These are phyloP conservation scores for Boletus sp. DNA, from an alignment of 768 basidiomycete species.

Conservation along the genomic window DNA sequence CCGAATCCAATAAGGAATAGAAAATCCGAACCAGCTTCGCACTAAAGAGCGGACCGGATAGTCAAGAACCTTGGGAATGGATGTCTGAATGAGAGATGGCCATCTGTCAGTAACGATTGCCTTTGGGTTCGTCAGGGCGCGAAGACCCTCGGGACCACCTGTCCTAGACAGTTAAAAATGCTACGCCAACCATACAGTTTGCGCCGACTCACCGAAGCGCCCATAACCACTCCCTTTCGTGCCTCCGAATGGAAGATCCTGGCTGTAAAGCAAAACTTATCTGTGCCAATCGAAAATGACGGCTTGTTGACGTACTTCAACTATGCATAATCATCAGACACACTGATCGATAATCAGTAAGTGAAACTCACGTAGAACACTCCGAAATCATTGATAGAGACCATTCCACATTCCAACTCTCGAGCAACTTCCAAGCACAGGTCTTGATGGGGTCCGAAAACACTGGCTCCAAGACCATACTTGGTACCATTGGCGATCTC, in stretches of 20 bases:
- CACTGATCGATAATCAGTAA: background rate
- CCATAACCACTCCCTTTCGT: conserved; percentile 90
- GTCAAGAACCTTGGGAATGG: conserved; percentile 81
- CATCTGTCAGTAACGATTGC: conserved; percentile 83
- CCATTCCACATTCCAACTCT: conserved; percentile 91
- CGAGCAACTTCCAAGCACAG: conserved; percentile 79
- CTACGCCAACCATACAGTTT: background rate
- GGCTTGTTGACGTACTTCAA: conserved; percentile 52
- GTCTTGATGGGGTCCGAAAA: conserved; percentile 85
- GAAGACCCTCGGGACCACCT: conserved; percentile 93
- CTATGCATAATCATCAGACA: conserved; percentile 35
- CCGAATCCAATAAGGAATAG: background rate
- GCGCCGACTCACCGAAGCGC: conserved; percentile 65
- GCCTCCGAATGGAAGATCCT: conserved; percentile 95
- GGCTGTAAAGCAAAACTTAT: conserved; percentile 39
- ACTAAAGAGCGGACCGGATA: conserved; percentile 76
- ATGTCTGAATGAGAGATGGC: conserved; percentile 79
- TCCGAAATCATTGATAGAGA: conserved; percentile 92
- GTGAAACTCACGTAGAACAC: conserved; percentile 69
- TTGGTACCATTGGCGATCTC: conserved; percentile 83
- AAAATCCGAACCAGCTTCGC: conserved; percentile 63
- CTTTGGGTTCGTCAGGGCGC: conserved; percentile 84
- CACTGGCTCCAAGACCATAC: conserved; percentile 90
- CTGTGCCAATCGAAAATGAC: conserved; percentile 5
- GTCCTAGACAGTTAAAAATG: conserved; percentile 7